A percentile compares a stretch with the other conserved stretches of the same genome.
Evolutionary conservation across 2,329 filamentous ascomycete genomes (phyloP).

Genomic region (Trichoderma simmonsii): DNA sequence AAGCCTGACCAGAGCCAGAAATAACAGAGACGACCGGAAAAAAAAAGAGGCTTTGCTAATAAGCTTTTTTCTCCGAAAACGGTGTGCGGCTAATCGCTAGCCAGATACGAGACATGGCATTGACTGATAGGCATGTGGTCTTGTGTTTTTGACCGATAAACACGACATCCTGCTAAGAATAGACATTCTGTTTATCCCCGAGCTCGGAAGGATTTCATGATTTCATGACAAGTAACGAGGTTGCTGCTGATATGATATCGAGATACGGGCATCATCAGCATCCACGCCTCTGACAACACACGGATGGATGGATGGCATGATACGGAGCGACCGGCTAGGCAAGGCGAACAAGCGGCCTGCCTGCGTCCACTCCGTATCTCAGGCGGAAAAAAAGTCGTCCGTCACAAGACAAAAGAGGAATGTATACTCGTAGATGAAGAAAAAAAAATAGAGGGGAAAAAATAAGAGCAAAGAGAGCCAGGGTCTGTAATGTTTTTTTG

Average conservation of each 20-base stretch:
- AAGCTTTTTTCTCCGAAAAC: background rate
- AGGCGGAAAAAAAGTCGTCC: background rate
- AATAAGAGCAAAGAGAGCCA: background rate
- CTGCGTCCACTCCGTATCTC: background rate
- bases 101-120: background rate
- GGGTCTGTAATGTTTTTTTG: conserved; percentile 1
- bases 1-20: background rate
- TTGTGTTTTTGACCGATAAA: background rate
- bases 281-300: background rate
- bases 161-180: background rate
- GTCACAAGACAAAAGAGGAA: background rate
- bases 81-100: background rate
- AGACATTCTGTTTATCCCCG: background rate
- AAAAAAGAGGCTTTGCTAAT: background rate
- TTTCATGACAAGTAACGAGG: background rate
- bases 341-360: background rate
- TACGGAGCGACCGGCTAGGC: background rate
- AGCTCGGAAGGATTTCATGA: background rate
- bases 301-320: conserved; percentile 1
- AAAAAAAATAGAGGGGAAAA: background rate
- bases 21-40: background rate
- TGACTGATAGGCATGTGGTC: background rate
- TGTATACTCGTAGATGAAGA: background rate
- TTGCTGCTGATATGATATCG: background rate
- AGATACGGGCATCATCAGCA: background rate